Evolutionary conservation across 139 green algal species (phyloP).

Genomic region (Haematococcus sp.): DNA sequence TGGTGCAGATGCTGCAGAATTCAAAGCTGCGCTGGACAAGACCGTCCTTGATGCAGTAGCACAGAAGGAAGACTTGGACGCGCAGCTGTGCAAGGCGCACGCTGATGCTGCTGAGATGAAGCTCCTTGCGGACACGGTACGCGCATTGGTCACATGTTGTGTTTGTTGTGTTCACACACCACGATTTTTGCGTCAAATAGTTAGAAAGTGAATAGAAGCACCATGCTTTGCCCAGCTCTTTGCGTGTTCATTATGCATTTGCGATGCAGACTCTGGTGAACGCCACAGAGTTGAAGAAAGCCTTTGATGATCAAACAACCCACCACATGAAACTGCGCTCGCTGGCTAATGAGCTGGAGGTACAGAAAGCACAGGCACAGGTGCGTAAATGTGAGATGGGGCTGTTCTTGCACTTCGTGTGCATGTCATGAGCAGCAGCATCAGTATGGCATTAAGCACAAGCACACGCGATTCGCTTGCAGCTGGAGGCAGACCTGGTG

Average conservation of each 20-base stretch:
- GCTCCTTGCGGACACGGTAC: neutral
- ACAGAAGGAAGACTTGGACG: conserved; percentile 20
- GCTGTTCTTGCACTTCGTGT: too few relatives aligned
- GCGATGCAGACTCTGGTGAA: too few relatives aligned
- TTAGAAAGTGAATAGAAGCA: too few relatives aligned
- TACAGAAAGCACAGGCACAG: neutral
- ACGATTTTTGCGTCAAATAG: too few relatives aligned
- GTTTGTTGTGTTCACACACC: too few relatives aligned
- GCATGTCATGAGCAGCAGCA: too few relatives aligned
- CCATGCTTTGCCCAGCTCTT: too few relatives aligned
- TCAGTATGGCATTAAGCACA: too few relatives aligned
- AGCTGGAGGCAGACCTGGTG: neutral
- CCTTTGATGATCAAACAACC: too few relatives aligned
- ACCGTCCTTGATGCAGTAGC: neutral
- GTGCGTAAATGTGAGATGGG: neutral
- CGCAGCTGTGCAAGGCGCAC: conserved; percentile 13
- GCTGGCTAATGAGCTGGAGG: neutral
- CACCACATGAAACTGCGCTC: neutral
- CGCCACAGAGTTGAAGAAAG: too few relatives aligned
- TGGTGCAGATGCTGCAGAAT: conserved; percentile 15
- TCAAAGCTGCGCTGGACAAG: conserved; percentile 30
- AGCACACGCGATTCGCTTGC: neutral
- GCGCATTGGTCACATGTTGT: neutral
- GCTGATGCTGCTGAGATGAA: conserved; percentile 22
- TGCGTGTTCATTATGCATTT: too few relatives aligned